Evolutionary conservation across 768 basidiomycete species (phyloP), one percentile per base, ranked within the genome.

Genomic region (Exsudoporus frostii): DNA sequence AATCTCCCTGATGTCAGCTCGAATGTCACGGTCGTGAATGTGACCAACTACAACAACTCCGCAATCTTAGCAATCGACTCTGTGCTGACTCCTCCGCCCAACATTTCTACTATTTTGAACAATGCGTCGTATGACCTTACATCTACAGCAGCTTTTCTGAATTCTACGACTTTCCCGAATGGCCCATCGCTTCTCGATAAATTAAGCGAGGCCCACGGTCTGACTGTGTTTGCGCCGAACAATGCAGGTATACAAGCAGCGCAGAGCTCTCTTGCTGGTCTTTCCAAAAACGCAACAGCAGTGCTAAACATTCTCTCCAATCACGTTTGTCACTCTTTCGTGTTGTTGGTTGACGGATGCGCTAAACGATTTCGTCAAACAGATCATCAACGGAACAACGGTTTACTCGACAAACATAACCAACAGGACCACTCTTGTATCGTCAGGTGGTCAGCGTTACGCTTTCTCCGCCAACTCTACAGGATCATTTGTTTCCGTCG

Each of bases 381-480:
- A 85, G 82, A 66, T 82, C 53, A 79, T 90, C 59, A 89, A 89
- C 67, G 87, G 84, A 24, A 78, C 86, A 1, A 76, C 82, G 0
- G 66, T 81, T 11, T 90, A 90, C 71, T 85, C 85, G 1, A 74
- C 82, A 1, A 53, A 70, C 11, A 65, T 89, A 34, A 48, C 63
- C 6, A 57, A 69, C n/a, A 34, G 42, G 24, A 32, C 59, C 7
- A 77, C 72, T 55, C 71, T 70, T 50, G 79, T 76, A 15, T 83
- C 84, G 0, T 81, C 84, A 1, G 80, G 72, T 0, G 89, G 88
- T 20, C 73, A 85, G 61, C 56, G 73, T 0, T 73, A 84, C 62
- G 70, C 63, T 1, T 81, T 85, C 65, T 60, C 60, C 10, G 65
- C 74, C 48, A 90, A 90, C 67, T 68, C 71, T 0, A 78, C 81